Evolutionary conservation across 116 monocot species (phyloP).

Genomic region (Dioscorea cayenensis): DNA sequence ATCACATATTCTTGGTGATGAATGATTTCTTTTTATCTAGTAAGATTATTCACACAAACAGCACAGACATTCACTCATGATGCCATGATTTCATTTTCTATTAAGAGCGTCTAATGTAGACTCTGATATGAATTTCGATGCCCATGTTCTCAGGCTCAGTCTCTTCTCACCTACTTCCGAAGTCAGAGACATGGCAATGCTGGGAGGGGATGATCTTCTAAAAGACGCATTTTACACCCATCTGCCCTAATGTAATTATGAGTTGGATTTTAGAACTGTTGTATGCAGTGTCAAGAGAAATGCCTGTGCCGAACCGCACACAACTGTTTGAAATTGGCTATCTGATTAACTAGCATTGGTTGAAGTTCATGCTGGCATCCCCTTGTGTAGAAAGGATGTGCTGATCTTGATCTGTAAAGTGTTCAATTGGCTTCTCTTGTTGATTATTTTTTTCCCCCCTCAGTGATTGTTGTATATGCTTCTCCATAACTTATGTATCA

Average conservation of each 20-base stretch:
- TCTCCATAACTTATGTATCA: not conserved
- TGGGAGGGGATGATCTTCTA: slow-evolving; percentile 37
- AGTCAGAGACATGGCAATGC: slow-evolving; percentile 61
- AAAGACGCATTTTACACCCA: not conserved
- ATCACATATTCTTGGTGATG: too few relatives aligned
- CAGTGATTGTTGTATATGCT: not conserved
- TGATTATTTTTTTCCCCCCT: not conserved
- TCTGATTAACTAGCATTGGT: not conserved
- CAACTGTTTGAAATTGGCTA: not conserved
- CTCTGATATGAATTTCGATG: not conserved
- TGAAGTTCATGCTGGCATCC: not conserved
- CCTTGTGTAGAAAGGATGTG: not conserved
- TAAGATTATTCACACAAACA: too few relatives aligned
- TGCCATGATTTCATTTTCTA: too few relatives aligned
- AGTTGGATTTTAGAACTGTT: not conserved
- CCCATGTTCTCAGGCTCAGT: slow-evolving; percentile 50
- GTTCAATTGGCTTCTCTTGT: not conserved
- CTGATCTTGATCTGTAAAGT: slow-evolving; percentile 1
- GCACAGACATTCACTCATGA: too few relatives aligned
- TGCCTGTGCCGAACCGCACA: not conserved
- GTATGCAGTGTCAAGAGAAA: not conserved
- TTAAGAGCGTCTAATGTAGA: not conserved
- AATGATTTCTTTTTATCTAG: too few relatives aligned
- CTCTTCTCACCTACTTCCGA: slow-evolving; percentile 75
- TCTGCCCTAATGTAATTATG: not conserved